Evolutionary conservation across 768 basidiomycete species (phyloP), one percentile per base, ranked within the genome.

Genomic region (Postia placenta): DNA sequence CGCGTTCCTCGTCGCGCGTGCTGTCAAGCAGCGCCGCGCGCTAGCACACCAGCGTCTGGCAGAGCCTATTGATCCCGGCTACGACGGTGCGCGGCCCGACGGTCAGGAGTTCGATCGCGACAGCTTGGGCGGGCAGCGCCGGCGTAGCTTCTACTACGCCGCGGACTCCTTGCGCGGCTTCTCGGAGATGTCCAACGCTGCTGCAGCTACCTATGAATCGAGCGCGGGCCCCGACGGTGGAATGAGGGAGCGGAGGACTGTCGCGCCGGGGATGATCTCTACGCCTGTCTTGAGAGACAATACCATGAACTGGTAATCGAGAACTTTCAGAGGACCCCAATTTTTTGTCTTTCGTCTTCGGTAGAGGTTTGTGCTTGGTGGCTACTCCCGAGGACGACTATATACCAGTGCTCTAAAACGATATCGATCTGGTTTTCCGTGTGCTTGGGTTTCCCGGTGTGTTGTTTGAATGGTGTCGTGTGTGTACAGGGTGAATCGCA

Each of bases 101-200:
- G 84, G 84, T n/a, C 73, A 81, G 43, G 79, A 87, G 33, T 89
- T 89, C 60, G 88, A 90, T 60, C 79, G 80, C 60, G 87, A 89
- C 57, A 81, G 78, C 47, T 67, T 88, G 1, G 87, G 86, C 19
- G 87, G 78, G 5, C 79, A 80, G 63, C 72, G 88, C 49, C 70
- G 89, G 47, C 64, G 87, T 50, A 87, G 84, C 54, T 92, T 91
- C 72, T 92, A 91, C 66, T 92, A 80, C 60, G 89, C 89, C 2
- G 90, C 91, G 68, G 89, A 92, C 62, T 85, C 82, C 54, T 64
- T 92, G 63, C 70, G 85, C 35, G 82, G 82, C 12, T 80, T 64
- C 62, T 73, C 76, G 58, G 64, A 67, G 26, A 48, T 19, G 6
- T 46, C 49, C 35, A 42, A 44, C 22, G 36, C 67, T 55, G 46